Percentiles rank a stretch among this genome's conserved stretches.
Evolutionary conservation across 208 protist species (phyloP).

Genomic region (Leishmania aethiopica): DNA sequence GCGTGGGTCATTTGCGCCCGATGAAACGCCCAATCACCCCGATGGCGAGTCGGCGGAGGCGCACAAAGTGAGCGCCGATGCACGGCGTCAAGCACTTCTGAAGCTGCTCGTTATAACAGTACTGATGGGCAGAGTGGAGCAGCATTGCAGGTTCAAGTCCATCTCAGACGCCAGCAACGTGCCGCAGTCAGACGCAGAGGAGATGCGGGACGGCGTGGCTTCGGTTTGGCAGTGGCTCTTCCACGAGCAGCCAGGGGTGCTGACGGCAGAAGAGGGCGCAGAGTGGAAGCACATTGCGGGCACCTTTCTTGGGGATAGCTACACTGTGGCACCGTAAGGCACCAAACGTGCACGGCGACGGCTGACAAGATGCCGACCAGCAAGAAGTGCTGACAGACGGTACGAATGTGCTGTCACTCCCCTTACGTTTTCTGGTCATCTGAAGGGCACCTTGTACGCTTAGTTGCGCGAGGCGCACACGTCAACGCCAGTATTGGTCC

Average conservation of each 20-base stretch:
- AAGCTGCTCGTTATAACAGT: conserved; percentile 73
- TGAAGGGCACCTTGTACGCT: neutral
- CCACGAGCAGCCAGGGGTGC: conserved; percentile 33
- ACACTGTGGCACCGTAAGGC: conserved; percentile 36
- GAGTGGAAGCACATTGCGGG: conserved; percentile 57
- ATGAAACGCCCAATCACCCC: too few relatives aligned
- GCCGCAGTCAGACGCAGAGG: conserved; percentile 45
- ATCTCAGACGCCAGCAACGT: conserved; percentile 40
- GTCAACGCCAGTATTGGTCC: neutral
- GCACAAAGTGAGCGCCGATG: neutral
- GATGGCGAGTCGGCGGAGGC: neutral
- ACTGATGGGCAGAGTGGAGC: conserved; percentile 46
- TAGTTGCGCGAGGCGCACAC: neutral
- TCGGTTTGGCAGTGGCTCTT: conserved; percentile 58
- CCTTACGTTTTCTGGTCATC: neutral
- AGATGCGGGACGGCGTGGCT: conserved; percentile 57
- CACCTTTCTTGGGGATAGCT: conserved; percentile 63
- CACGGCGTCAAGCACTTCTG: conserved; percentile 50
- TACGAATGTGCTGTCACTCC: neutral
- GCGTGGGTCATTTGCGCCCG: neutral
- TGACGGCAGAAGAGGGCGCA: conserved; percentile 46
- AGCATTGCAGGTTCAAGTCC: conserved; percentile 33
- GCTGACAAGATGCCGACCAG: neutral
- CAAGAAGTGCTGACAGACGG: neutral
- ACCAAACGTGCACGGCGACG: neutral